Evolutionary conservation across 805 yeast genomes (phyloP), one percentile per base, ranked within the genome.

Genomic region (Yarrowia osloensis): DNA sequence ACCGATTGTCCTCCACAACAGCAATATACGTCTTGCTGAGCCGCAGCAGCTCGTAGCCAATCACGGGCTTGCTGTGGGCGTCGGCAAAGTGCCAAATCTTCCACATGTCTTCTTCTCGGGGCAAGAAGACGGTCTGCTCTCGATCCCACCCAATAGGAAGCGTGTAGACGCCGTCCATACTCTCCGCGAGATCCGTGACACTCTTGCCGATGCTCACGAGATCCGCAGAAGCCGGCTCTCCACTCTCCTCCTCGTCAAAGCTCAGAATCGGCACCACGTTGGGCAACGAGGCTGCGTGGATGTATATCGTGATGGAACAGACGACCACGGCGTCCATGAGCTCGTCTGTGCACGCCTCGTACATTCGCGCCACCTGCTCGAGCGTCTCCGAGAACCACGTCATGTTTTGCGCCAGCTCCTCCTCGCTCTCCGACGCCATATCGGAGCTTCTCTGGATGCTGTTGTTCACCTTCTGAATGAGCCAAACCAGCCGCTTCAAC

Each of bases 91-190:
- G 31, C 44, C 44, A 54, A 5, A 54, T 54, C 12, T 54, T 54
- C 61, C 61, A 54, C 44, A 54, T 35, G 22, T 54, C 61, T 35
- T 54, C 61, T 35, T 54, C 61, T 17, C 61, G 31, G 0, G 61
- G 61, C 9, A 54, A 21, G 19, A 24, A 54, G 8, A 35, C 31
- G 2, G 21, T 33, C 3, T 50, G 61, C 11, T 35, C 24, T 15
- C 40, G 29, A 11, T 35, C 31, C 61, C 61, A 54, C 24, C 31
- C 44, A 0, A 54, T 17, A 9, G 61, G 61, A 7, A 17, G 22
- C 2, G 6, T 21, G 17, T 54, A 37, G 11, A 54, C 31, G 1
- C 44, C 61, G 6, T 35, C 44, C 44, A 54, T 35, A 33, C 44
- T 35, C 8, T 37, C 42, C 1, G 61, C 39, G 2, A 54, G 61